Evolutionary conservation across 2,329 filamentous ascomycete genomes (phyloP).

Genomic region (Alternaria sp.): DNA sequence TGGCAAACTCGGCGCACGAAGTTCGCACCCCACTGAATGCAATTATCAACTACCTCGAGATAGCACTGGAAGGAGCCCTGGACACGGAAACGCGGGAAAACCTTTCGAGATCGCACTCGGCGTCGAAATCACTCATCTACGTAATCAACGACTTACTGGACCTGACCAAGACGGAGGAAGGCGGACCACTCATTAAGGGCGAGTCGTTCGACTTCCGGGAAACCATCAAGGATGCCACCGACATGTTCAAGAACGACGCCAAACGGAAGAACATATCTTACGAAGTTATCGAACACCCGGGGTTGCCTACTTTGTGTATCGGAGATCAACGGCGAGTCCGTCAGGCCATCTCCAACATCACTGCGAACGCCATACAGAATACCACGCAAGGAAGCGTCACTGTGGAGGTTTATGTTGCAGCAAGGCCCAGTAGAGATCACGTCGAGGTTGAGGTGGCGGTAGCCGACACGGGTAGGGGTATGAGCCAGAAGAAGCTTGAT

Average conservation of each 20-base stretch:
- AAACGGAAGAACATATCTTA: slow-evolving; percentile 77
- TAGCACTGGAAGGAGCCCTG: slow-evolving; percentile 80
- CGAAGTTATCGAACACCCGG: slow-evolving; percentile 69
- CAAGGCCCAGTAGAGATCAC: slow-evolving; percentile 49
- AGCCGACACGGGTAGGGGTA: slow-evolving; percentile 75
- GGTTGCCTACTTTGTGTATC: slow-evolving; percentile 72
- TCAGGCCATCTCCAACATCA: slow-evolving; percentile 82
- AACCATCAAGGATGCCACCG: slow-evolving; percentile 78
- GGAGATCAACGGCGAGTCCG: slow-evolving; percentile 82
- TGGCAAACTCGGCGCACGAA: slow-evolving; percentile 91
- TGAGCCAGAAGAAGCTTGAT: slow-evolving; percentile 63
- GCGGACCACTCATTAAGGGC: slow-evolving; percentile 77
- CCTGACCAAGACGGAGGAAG: slow-evolving; percentile 85
- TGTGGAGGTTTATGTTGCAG: slow-evolving; percentile 70
- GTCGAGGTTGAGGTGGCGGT: slow-evolving; percentile 76
- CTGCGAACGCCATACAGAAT: slow-evolving; percentile 83
- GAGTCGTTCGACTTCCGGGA: slow-evolving; percentile 75
- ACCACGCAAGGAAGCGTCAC: slow-evolving; percentile 71
- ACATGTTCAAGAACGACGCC: slow-evolving; percentile 75
- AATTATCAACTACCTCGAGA: slow-evolving; percentile 94
- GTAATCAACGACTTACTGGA: slow-evolving; percentile 93
- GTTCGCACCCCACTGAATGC: slow-evolving; percentile 90
- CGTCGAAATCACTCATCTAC: slow-evolving; percentile 90
- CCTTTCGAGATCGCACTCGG: slow-evolving; percentile 81
- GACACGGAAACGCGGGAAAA: slow-evolving; percentile 87